Percentiles rank a stretch among this genome's conserved stretches.
These are phyloP conservation scores for Niebla homalea DNA, from an alignment of 495 filamentous ascomycete genomes.

Conservation along the genomic window DNA sequence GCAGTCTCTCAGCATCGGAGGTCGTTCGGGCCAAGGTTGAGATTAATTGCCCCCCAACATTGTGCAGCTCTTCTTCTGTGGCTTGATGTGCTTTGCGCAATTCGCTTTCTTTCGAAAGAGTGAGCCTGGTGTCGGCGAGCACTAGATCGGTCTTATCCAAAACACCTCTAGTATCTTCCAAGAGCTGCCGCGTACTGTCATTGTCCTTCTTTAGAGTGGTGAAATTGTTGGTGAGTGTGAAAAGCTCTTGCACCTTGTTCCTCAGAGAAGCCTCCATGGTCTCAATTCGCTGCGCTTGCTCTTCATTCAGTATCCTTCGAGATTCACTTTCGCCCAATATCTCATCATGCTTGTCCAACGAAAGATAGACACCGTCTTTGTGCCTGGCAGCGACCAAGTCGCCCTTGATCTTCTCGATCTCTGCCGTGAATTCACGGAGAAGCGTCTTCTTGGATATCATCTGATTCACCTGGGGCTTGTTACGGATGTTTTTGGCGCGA, in stretches of 20 bases:
- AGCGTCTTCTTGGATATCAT: constrained; percentile 84
- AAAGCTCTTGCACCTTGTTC: constrained; percentile 85
- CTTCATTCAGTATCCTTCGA: constrained; percentile 78
- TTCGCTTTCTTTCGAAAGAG: constrained; percentile 63
- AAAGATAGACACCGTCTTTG: constrained; percentile 87
- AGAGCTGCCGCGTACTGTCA: constrained; percentile 52
- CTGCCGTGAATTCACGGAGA: constrained; percentile 76
- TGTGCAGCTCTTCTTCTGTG: constrained; percentile 63
- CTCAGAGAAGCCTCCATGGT: constrained; percentile 78
- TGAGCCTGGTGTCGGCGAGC: constrained; percentile 58
- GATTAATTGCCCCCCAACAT: constrained; percentile 61
- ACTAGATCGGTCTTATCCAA: constrained; percentile 79
- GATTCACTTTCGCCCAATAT: constrained; percentile 85
- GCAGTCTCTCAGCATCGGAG: constrained; percentile 63
- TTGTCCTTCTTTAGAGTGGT: constrained; percentile 76
- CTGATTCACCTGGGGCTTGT: constrained; percentile 91
- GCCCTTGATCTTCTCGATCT: constrained; percentile 86
- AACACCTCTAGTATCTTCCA: constrained; percentile 66
- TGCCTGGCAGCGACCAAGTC: constrained; percentile 88
- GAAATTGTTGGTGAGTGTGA: constrained; percentile 70
- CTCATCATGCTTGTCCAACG: constrained; percentile 71
- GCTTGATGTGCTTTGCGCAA: constrained; percentile 73
- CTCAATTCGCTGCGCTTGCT: constrained; percentile 84
- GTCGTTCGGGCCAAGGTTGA: constrained; percentile 62
- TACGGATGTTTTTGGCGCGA: constrained; percentile 93